Conservation (phyloP, 129 eudicot genomes). For the Saposhnikovia divaricata region DNA sequence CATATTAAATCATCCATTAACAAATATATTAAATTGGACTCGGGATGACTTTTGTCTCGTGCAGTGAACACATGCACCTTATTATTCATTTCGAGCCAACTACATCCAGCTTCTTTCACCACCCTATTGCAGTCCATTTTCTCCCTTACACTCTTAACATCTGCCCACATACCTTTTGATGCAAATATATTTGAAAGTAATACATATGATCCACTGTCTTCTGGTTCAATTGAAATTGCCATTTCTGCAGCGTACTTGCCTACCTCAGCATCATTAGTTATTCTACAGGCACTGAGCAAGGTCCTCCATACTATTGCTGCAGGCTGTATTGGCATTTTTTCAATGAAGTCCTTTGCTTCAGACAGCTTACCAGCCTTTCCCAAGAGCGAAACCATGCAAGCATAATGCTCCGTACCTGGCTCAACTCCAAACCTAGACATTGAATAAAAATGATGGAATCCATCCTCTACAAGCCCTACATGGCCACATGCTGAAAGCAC, state of each 20-base stretch:
- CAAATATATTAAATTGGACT: slow-evolving; percentile 30
- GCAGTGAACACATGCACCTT: slow-evolving; percentile 44
- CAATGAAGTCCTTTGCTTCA: slow-evolving; percentile 59
- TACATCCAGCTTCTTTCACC: slow-evolving; percentile 62
- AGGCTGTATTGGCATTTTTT: slow-evolving; percentile 47
- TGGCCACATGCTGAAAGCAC: slow-evolving; percentile 82
- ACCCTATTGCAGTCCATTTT: slow-evolving; percentile 47
- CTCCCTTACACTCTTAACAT: slow-evolving; percentile 49
- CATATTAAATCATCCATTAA: slow-evolving; percentile 27
- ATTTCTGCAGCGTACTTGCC: slow-evolving; percentile 60
- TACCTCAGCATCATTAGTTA: slow-evolving; percentile 37
- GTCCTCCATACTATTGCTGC: slow-evolving; percentile 55
- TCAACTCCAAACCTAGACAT: slow-evolving; percentile 52
- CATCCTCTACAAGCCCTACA: slow-evolving; percentile 54
- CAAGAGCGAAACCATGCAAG: slow-evolving; percentile 61
- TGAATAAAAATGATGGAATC: slow-evolving; percentile 31
- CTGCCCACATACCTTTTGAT: slow-evolving; percentile 51
- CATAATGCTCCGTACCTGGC: slow-evolving; percentile 66
- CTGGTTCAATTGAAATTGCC: slow-evolving; percentile 48
- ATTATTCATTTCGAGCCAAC: slow-evolving; percentile 58
- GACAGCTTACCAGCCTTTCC: slow-evolving; percentile 53
- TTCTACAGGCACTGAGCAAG: slow-evolving; percentile 61
- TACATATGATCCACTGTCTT: slow-evolving; percentile 62
- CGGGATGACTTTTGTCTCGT: slow-evolving; percentile 36
- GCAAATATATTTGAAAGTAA: slow-evolving; percentile 71